Evolutionary conservation across 331 rosid genomes (phyloP), one percentile per base, ranked within the genome.

Genomic region (Prunus yedoensis): DNA sequence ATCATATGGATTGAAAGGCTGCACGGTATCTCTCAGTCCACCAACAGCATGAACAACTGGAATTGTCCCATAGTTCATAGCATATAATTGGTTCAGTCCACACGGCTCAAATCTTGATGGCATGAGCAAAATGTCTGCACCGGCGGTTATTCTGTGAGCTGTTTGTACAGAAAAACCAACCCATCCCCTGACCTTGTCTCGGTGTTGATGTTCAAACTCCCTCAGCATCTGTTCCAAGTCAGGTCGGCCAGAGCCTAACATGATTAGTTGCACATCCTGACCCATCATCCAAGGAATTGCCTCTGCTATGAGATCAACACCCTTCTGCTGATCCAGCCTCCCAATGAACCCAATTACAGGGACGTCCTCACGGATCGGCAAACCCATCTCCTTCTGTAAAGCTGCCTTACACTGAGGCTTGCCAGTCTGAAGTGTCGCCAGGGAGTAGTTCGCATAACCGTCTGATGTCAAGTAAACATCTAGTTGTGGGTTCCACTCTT

Each of bases 31-130:
- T 75, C 84, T 87, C 53, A 95, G 87, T 67, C 99, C 99, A 17
- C 99, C 99, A 11, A 95, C 99, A 0, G 88, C 90, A 41, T 95
- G 99, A 20, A 95, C 99, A 11, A 92, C 97, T 10, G 99, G 99
- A 71, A 92, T 32, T 1, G 99, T 95, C 68, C 99, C 97, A 0
- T 92, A 95, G 67, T 25, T 90, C 99, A 95, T 95, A 4, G 99
- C 97, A 64, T 95, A 92, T 23, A 95, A 92, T 81, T 95, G 99
- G 82, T 95, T 95, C 81, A 95, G 72, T 23, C 99, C 99, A 41
- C 99, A 95, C 2, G 99, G 99, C 81, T 95, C 99, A 21, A 95
- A 95, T 75, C 97, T 89, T 32, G 99, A 95, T 0, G 99, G 99
- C 99, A 95, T 95, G 68, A 95, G 96, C 63, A 95, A 78, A 73